Percentiles rank a stretch among this genome's conserved stretches.
phyloP scores from a whole-genome alignment of 176 grass and related monocot species.

The Aegilops umbellulata region DNA sequence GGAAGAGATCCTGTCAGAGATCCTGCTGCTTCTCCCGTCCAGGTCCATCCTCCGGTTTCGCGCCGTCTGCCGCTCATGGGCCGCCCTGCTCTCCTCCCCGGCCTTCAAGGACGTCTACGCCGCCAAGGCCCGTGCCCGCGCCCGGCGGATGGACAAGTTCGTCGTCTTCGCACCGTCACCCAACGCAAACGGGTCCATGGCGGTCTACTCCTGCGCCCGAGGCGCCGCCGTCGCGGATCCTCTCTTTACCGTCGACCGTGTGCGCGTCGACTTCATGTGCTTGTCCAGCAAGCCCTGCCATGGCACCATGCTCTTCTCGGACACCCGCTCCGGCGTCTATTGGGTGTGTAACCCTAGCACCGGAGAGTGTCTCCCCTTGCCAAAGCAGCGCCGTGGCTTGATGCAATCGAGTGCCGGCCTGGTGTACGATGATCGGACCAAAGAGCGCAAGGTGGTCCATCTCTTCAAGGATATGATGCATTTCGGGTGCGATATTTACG shows the following conservation, averaged over 20 bases:
- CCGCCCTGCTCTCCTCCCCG: neutral
- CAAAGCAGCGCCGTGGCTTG: neutral
- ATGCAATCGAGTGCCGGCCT: neutral
- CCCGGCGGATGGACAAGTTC: neutral
- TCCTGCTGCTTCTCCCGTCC: neutral
- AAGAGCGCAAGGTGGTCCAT: slow-evolving; percentile 4
- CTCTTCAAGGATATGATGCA: neutral
- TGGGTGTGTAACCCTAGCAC: slow-evolving; percentile 37
- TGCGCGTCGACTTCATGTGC: neutral
- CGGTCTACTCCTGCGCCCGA: neutral
- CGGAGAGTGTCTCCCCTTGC: neutral
- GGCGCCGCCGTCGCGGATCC: neutral
- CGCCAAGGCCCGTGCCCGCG: neutral
- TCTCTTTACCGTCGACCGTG: neutral
- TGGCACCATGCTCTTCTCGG: slow-evolving; percentile 14
- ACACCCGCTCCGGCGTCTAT: neutral
- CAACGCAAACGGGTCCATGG: neutral
- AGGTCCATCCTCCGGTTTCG: neutral
- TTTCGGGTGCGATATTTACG: neutral
- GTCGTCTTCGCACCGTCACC: neutral
- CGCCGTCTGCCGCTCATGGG: neutral
- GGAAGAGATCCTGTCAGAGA: neutral
- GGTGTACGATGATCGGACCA: neutral
- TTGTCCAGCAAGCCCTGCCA: neutral
- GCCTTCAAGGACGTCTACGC: neutral